Evolutionary conservation across 495 filamentous ascomycete species (phyloP).

Genomic region (Bathelium albidoporum): DNA sequence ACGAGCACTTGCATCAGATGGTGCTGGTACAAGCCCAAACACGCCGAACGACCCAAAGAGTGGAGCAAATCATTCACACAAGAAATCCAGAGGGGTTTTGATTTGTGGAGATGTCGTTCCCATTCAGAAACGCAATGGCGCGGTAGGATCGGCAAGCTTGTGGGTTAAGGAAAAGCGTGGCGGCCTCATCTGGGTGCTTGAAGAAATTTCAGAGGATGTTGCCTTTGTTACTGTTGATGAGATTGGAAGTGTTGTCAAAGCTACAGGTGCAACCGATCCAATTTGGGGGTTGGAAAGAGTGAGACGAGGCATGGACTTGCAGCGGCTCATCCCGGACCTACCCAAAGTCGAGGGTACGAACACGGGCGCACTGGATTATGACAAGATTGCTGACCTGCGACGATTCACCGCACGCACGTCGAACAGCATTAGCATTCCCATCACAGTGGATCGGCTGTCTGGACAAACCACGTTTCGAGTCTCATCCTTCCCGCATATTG

Average conservation of each 20-base stretch:
- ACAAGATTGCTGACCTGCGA: slow-evolving; percentile 54
- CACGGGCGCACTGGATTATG: slow-evolving; percentile 58
- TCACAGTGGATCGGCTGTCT: slow-evolving; percentile 57
- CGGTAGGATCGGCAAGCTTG: slow-evolving; percentile 80
- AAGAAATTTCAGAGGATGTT: slow-evolving; percentile 94
- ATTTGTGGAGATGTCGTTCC: slow-evolving; percentile 96
- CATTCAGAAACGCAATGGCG: slow-evolving; percentile 88
- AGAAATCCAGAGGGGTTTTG: slow-evolving; percentile 80
- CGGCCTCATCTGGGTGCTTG: slow-evolving; percentile 91
- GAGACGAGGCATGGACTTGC: slow-evolving; percentile 57
- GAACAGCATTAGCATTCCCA: slow-evolving; percentile 66
- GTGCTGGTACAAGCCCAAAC: slow-evolving; percentile 51
- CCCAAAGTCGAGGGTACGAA: slow-evolving; percentile 56
- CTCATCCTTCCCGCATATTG: slow-evolving; percentile 92
- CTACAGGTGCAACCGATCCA: slow-evolving; percentile 56
- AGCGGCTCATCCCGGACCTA: slow-evolving; percentile 66
- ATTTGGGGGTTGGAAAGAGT: slow-evolving; percentile 72
- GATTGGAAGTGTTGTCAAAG: slow-evolving; percentile 55
- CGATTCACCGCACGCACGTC: slow-evolving; percentile 73
- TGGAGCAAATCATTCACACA: slow-evolving; percentile 42
- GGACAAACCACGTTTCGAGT: slow-evolving; percentile 60
- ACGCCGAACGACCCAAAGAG: slow-evolving; percentile 35
- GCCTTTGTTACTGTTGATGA: slow-evolving; percentile 62
- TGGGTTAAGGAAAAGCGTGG: slow-evolving; percentile 98
- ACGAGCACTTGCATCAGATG: slow-evolving; percentile 63